Conservation (phyloP, 73 alveolate species). For the Blepharisma stoltei region DNA sequence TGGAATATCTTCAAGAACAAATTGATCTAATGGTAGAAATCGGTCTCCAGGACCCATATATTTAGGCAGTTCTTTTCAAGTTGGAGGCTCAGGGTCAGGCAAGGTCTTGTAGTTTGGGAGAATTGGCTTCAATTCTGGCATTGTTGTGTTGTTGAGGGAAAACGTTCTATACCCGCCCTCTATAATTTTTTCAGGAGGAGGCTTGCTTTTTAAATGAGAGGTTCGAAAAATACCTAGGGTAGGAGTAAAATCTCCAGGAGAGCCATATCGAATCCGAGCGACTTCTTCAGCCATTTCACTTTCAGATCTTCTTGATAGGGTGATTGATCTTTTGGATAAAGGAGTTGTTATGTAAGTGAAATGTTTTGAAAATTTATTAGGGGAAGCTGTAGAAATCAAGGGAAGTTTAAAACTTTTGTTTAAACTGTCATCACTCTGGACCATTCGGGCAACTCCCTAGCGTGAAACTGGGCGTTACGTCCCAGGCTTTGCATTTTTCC, state of each 20-base stretch:
- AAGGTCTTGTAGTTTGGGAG: neutral
- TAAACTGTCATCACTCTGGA: too few relatives aligned
- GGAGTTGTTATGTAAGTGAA: too few relatives aligned
- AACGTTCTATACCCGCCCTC: neutral
- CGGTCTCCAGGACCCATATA: slow-evolving; percentile 2
- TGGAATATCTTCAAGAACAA: neutral
- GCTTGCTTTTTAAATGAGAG: neutral
- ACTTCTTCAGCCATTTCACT: slow-evolving; percentile 30
- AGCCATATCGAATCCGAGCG: slow-evolving; percentile 14
- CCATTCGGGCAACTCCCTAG: too few relatives aligned
- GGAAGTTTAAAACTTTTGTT: too few relatives aligned
- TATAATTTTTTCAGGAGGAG: neutral
- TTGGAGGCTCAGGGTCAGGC: neutral
- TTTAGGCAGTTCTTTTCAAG: slow-evolving; percentile 1
- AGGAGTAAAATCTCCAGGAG: neutral
- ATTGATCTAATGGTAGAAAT: slow-evolving; percentile 6
- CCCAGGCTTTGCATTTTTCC: too few relatives aligned
- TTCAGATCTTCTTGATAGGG: neutral
- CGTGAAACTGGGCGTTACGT: too few relatives aligned
- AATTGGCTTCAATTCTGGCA: neutral
- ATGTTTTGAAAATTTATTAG: too few relatives aligned
- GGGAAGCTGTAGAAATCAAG: too few relatives aligned
- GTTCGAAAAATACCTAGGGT: neutral
- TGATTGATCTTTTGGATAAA: too few relatives aligned
- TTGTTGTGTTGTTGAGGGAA: neutral